Percentiles rank a stretch among this genome's conserved stretches.
These are phyloP conservation scores for Agaricus bisporus DNA, from an alignment of 768 basidiomycete genomes.

Conservation along the genomic window DNA sequence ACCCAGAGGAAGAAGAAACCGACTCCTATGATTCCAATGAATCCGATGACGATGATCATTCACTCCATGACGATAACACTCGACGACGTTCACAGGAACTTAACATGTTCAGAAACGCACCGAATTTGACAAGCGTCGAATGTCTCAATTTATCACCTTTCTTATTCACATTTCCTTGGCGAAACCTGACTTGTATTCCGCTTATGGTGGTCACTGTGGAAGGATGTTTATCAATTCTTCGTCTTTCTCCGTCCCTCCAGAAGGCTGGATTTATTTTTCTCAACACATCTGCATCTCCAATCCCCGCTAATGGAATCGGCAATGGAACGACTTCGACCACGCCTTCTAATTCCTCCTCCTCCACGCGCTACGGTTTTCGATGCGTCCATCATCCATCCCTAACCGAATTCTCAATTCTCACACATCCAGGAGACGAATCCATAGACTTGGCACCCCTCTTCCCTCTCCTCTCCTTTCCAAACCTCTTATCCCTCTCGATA, in stretches of 20 bases:
- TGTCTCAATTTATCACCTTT: slow-evolving; percentile 29
- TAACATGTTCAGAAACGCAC: slow-evolving; percentile 26
- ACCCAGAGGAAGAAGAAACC: background rate
- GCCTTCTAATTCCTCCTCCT: background rate
- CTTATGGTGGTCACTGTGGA: slow-evolving; percentile 25
- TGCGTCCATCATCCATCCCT: slow-evolving; percentile 25
- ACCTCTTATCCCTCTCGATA: slow-evolving; percentile 30
- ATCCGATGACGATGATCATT: background rate
- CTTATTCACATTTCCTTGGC: slow-evolving; percentile 28
- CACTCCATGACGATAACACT: background rate
- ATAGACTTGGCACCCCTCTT: slow-evolving; percentile 31
- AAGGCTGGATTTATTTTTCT: slow-evolving; percentile 25
- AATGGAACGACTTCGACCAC: background rate
- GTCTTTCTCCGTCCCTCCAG: slow-evolving; percentile 19
- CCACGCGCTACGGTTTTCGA: background rate
- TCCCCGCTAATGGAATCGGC: background rate
- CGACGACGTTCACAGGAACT: slow-evolving; percentile 3
- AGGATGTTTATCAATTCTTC: slow-evolving; percentile 26
- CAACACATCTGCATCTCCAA: background rate
- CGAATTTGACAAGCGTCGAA: slow-evolving; percentile 24
- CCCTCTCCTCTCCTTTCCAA: slow-evolving; percentile 27
- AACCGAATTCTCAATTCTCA: slow-evolving; percentile 29
- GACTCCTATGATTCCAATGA: background rate
- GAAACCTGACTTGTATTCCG: slow-evolving; percentile 25
- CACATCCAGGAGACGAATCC: slow-evolving; percentile 28